Evolutionary conservation across 2,329 filamentous ascomycete genomes (phyloP).

Genomic region (Paecilomyces sp.): DNA sequence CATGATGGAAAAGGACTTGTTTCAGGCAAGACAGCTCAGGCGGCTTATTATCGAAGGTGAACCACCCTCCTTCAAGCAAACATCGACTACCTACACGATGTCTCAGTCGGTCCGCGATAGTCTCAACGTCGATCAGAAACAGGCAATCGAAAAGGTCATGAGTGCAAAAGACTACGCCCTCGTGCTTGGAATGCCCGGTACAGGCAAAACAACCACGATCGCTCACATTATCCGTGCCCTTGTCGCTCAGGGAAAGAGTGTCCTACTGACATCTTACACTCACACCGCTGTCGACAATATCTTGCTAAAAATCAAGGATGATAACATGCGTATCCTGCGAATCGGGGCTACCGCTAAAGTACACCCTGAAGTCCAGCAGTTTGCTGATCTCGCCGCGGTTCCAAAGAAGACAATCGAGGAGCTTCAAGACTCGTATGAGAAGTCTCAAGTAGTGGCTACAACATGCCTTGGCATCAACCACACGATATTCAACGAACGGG

Average conservation of each 20-base stretch:
- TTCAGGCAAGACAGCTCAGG: constrained; percentile 65
- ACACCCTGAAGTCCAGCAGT: constrained; percentile 78
- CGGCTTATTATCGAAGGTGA: constrained; percentile 72
- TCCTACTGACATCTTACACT: constrained; percentile 89
- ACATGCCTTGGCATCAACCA: constrained; percentile 92
- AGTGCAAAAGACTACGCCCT: constrained; percentile 90
- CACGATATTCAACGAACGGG: constrained; percentile 75
- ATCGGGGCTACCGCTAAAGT: constrained; percentile 80
- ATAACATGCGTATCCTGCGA: constrained; percentile 72
- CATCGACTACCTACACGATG: constrained; percentile 57
- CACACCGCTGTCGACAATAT: constrained; percentile 99
- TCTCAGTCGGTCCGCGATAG: constrained; percentile 48
- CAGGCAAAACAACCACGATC: constrained; percentile 96
- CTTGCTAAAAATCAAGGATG: constrained; percentile 76
- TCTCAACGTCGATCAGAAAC: constrained; percentile 81
- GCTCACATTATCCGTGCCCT: constrained; percentile 92
- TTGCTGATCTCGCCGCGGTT: constrained; percentile 69
- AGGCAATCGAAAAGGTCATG: constrained; percentile 91
- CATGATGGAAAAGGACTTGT: constrained; percentile 74
- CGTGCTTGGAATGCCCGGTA: constrained; percentile 97
- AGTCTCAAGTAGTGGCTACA: constrained; percentile 82
- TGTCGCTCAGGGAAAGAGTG: constrained; percentile 81
- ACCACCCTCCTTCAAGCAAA: constrained; percentile 64
- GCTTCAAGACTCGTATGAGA: constrained; percentile 75
- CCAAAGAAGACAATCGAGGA: constrained; percentile 74